phyloP scores from a whole-genome alignment of 345 rosid genomes.

The Streptanthus diversifolius region DNA sequence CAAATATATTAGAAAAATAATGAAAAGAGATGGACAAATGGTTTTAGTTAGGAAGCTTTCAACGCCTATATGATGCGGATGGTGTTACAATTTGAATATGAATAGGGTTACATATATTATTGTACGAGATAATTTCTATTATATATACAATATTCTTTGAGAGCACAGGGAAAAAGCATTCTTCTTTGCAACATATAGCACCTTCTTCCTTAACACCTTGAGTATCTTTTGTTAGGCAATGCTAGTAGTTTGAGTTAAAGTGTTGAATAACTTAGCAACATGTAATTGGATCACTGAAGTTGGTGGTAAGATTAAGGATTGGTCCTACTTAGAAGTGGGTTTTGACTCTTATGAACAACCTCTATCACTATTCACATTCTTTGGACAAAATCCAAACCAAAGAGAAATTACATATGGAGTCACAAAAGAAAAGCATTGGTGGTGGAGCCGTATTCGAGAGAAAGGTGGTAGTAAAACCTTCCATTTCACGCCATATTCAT shows the following conservation, averaged over 20 bases:
- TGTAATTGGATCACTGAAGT: neutral
- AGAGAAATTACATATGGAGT: neutral
- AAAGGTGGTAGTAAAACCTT: conserved; percentile 66
- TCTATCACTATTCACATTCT: neutral
- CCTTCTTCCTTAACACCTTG: neutral
- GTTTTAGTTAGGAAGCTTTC: neutral
- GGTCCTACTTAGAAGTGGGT: too few species aligned
- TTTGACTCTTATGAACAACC: neutral
- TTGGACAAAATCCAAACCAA: neutral
- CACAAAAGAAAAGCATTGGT: conserved; percentile 37
- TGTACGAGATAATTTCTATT: neutral
- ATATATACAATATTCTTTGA: neutral
- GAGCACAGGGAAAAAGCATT: neutral
- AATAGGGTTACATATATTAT: neutral
- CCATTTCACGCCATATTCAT: conserved; percentile 75
- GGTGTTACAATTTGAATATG: neutral
- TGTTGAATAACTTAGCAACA: neutral
- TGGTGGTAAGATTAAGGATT: too few species aligned
- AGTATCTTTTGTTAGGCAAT: neutral
- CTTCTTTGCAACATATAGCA: neutral
- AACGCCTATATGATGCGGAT: neutral
- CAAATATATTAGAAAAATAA: neutral
- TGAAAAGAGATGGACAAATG: neutral
- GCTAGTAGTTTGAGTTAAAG: neutral
- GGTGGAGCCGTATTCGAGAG: conserved; percentile 91